These are phyloP conservation scores for Solanum paucissectum DNA, from an alignment of 257 asterid species.

Conservation along the genomic window DNA sequence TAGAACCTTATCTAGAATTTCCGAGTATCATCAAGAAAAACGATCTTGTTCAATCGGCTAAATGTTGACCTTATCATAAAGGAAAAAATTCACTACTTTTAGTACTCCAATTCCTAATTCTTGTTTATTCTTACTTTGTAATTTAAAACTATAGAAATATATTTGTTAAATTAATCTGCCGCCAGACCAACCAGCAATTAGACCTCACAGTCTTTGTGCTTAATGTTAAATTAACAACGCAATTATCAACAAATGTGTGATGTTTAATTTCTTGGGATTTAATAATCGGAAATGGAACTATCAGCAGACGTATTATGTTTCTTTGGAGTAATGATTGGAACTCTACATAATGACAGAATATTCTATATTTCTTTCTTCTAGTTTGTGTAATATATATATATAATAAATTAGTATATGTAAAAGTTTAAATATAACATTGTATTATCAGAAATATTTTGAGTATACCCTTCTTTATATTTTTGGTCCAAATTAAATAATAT, in stretches of 20 bases:
- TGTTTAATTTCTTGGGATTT: background rate
- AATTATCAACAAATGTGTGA: background rate
- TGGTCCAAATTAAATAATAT: accelerated
- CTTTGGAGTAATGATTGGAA: background rate
- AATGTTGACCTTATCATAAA: background rate
- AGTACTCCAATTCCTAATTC: background rate
- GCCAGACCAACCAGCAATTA: background rate
- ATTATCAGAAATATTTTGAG: no score
- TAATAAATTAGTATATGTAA: no score
- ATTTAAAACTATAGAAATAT: background rate
- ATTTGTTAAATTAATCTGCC: background rate
- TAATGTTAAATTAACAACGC: background rate
- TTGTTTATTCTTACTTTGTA: background rate
- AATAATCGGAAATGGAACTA: background rate
- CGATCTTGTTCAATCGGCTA: background rate
- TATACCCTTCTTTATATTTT: no score
- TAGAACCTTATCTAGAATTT: background rate
- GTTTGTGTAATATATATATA: no score
- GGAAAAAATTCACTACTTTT: no score
- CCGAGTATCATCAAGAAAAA: background rate
- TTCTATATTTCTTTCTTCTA: background rate
- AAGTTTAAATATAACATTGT: no score
- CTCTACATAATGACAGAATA: background rate
- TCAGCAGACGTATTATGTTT: no score
- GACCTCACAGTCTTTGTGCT: background rate